phyloP scores from a whole-genome alignment of 208 protist genomes.

The Trypanosoma caninum region DNA sequence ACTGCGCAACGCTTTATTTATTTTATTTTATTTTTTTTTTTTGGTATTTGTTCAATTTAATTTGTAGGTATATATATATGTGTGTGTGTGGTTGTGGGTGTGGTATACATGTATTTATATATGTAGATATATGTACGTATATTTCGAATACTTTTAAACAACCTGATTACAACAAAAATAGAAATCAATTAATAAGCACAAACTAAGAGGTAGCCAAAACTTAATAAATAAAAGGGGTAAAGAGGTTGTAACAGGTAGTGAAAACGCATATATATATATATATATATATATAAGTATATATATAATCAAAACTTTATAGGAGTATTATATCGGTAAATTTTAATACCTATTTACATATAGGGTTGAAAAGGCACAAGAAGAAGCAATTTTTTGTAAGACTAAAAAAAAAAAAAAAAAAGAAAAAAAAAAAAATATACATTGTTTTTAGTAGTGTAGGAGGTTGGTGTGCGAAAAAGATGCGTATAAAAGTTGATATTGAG shows the following conservation, averaged over 20 bases:
- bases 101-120: too few species aligned
- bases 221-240: too few species aligned
- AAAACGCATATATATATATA: too few species aligned
- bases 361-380: too few species aligned
- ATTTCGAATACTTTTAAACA: too few species aligned
- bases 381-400: neutral
- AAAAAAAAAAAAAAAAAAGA: neutral
- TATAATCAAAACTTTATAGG: too few species aligned
- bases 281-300: too few species aligned
- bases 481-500: slow-evolving; percentile 79
- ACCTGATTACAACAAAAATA: too few species aligned
- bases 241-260: too few species aligned
- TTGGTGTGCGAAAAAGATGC: slow-evolving; percentile 35
- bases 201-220: too few species aligned
- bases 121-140: too few species aligned
- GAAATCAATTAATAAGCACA: too few species aligned
- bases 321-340: neutral
- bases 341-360: neutral
- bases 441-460: neutral
- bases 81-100: neutral
- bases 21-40: neutral
- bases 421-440: slow-evolving; percentile 3
- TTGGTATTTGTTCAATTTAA: neutral
- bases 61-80: slow-evolving; percentile 15
- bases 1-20: neutral